These are phyloP conservation scores for Chalciporus piperatus DNA, from an alignment of 768 basidiomycete genomes.

Conservation along the genomic window DNA sequence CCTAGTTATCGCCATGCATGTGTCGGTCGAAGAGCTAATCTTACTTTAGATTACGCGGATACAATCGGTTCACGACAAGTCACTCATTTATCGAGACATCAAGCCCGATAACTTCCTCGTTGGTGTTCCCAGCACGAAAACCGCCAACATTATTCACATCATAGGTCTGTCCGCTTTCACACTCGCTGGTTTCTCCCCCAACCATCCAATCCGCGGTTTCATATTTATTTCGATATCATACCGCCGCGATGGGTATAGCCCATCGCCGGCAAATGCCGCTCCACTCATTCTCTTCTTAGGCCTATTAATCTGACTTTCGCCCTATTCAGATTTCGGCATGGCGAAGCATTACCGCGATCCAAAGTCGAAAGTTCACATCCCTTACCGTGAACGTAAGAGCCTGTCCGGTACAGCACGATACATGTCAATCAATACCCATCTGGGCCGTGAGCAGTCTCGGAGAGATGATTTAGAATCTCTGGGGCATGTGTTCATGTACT, in stretches of 20 bases:
- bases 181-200: conserved; percentile 1
- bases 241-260: neutral
- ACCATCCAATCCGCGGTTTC: conserved; percentile 2
- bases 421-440: conserved; percentile 99
- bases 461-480: conserved; percentile 96
- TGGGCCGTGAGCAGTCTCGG: conserved; percentile 92
- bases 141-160: conserved; percentile 81
- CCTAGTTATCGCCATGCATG: neutral
- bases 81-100: conserved; percentile 97
- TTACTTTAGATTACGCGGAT: conserved; percentile 81
- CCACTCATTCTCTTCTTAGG: neutral
- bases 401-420: conserved; percentile 96
- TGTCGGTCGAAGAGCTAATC: conserved; percentile 7
- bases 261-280: conserved; percentile 1
- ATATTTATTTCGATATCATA: neutral
- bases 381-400: conserved; percentile 98
- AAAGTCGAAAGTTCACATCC: conserved; percentile 96
- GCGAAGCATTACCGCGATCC: conserved; percentile 99
- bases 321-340: conserved; percentile 88
- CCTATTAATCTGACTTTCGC: conserved; percentile 7
- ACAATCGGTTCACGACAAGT: conserved; percentile 97
- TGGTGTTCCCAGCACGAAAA: conserved; percentile 89
- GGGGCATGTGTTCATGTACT: conserved; percentile 99
- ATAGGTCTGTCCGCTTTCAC: conserved; percentile 57
- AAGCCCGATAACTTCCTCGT: conserved; percentile 99